These are phyloP conservation scores for Fraxinus greggii DNA, from an alignment of 305 asterid genomes.

Conservation along the genomic window DNA sequence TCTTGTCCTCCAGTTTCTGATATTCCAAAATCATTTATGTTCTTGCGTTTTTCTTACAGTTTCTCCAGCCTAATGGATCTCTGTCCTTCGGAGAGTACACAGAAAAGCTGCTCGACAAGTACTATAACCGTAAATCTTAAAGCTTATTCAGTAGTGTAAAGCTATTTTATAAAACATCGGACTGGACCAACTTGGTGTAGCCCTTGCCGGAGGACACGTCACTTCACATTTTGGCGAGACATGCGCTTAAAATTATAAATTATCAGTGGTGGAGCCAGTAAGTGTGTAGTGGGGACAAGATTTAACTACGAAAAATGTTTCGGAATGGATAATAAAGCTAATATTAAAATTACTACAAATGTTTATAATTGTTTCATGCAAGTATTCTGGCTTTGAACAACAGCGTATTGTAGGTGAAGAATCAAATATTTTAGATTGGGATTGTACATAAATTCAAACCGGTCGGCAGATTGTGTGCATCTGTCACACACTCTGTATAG, in stretches of 20 bases:
- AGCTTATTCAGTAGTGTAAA: background rate
- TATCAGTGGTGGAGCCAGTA: background rate
- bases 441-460: background rate
- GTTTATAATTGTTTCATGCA: background rate
- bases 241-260: background rate
- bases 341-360: too few relatives aligned
- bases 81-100: conserved; percentile 85
- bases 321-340: background rate
- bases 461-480: background rate
- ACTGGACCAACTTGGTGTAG: background rate
- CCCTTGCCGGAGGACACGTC: background rate
- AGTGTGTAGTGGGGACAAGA: background rate
- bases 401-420: background rate
- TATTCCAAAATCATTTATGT: background rate
- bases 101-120: conserved; percentile 80
- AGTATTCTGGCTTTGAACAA: background rate
- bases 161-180: background rate
- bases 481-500: background rate
- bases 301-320: background rate
- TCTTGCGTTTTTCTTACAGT: conserved; percentile 28
- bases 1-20: background rate
- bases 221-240: background rate
- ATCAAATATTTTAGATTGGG: background rate
- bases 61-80: conserved; percentile 51
- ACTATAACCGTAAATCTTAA: conserved; percentile 57